Base-by-base conservation (phyloP, 164 flowering plant genomes). In the Piper longum region DNA sequence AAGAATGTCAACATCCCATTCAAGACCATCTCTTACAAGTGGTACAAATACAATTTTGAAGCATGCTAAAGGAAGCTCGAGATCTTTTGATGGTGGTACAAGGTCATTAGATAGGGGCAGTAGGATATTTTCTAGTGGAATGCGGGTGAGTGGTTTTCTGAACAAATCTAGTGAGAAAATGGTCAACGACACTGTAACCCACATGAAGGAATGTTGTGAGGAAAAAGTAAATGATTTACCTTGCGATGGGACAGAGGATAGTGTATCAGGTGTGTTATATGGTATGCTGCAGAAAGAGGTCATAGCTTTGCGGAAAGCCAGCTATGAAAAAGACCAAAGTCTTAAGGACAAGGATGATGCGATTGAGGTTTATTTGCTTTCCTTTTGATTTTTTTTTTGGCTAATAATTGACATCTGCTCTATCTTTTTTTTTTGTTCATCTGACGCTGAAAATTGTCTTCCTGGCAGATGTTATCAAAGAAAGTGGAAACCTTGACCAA, bases 301-400 rank as follows among this genome's bases (percentile, higher is more conserved):
- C 1, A 65, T 75, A 54, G 41, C 68, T 57, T 64, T 75, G 65
- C 69, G 78, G 42, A 75, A 75, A 61, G 64, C 70, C 1, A 8
- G 72, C 9, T 71, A 63, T 60, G 78, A 75, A 16, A 26, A 26
- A 26, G 36, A 26, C 36, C 36, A 26, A 26, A 26, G 1, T 26
- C 36, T 26, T 26, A 26, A 71, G 60, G 75, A 71, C 60, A 72
- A 72, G 64, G 78, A 72, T 64, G 66, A 70, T 64, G 78, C 73
- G 0, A 72, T 75, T n/a, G 76, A 75, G 78, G 78, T 75, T 48
- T 51, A 18, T 26, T 26, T 26, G 36, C 36, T 26, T 26, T 26
- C 36, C 36, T 26, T 26, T 26, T 26, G 11, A n/a, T 8, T 14
- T 11, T 54, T 11, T 54, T 63, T 17, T 9, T 57, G 14, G 54